A percentile compares a stretch with the other conserved stretches of the same genome.
phyloP scores from a whole-genome alignment of 1,284 basidiomycete genomes.

The Cryptococcus sp. region DNA sequence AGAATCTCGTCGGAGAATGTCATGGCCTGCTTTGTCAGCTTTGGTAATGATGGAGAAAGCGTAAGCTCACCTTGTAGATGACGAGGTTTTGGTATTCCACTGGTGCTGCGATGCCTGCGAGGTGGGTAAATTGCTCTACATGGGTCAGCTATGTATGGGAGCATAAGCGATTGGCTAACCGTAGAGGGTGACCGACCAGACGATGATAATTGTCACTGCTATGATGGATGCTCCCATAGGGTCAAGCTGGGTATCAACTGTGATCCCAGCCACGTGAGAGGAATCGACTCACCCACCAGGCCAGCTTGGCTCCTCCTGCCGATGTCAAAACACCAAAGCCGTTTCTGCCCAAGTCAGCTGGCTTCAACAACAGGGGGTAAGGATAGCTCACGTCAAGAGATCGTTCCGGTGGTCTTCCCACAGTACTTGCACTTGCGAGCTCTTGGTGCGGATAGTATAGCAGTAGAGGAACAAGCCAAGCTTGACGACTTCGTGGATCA shows the following conservation, averaged over 20 bases:
- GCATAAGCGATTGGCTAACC: conserved; percentile 18
- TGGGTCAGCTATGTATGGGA: neutral
- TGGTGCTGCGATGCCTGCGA: conserved; percentile 87
- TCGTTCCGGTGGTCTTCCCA: conserved; percentile 96
- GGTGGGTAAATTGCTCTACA: conserved; percentile 68
- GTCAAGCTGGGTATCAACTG: conserved; percentile 29
- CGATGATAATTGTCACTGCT: conserved; percentile 68
- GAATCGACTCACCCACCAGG: conserved; percentile 38
- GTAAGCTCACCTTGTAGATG: conserved; percentile 66
- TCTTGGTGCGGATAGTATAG: conserved; percentile 65
- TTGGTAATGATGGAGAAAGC: neutral
- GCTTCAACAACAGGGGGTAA: neutral
- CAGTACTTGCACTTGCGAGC: conserved; percentile 84
- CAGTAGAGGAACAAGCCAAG: conserved; percentile 82
- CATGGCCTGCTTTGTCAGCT: conserved; percentile 50
- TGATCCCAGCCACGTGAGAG: neutral
- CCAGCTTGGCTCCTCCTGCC: conserved; percentile 74
- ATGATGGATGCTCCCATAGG: conserved; percentile 54
- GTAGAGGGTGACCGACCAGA: conserved; percentile 73
- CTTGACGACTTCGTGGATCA: conserved; percentile 51
- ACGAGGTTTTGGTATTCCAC: conserved; percentile 84
- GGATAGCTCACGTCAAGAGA: conserved; percentile 59
- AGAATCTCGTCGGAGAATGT: conserved; percentile 82
- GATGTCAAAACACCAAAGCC: conserved; percentile 76
- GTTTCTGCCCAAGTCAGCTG: conserved; percentile 54